These are phyloP conservation scores for Beta macrorhiza DNA, from an alignment of 179 eudicot species.

Conservation along the genomic window DNA sequence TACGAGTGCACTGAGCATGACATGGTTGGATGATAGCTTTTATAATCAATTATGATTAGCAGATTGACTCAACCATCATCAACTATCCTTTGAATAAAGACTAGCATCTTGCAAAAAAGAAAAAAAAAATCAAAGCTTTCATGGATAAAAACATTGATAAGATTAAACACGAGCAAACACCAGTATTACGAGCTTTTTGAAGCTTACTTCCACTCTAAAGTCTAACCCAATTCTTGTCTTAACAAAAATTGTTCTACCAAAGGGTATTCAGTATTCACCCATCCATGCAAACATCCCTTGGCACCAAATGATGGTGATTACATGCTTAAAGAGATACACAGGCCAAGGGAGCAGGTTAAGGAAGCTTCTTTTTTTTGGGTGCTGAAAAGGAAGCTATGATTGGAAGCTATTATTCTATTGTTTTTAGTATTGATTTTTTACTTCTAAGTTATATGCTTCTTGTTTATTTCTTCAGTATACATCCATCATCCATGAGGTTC, in stretches of 20 bases:
- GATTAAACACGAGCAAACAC: neutral
- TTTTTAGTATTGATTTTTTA: neutral
- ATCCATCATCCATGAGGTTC: neutral
- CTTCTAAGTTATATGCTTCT: neutral
- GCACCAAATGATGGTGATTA: neutral
- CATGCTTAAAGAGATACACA: neutral
- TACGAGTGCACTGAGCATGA: too few relatives aligned
- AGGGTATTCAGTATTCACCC: neutral
- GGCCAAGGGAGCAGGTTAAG: too few relatives aligned
- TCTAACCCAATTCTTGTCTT: neutral
- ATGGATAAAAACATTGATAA: neutral
- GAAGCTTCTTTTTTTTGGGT: neutral
- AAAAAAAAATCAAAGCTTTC: too few relatives aligned
- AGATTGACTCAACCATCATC: too few relatives aligned
- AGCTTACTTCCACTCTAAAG: too few relatives aligned
- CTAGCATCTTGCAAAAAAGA: too few relatives aligned
- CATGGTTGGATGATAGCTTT: too few relatives aligned
- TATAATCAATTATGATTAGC: too few relatives aligned
- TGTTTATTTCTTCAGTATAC: neutral
- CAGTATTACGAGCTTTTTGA: neutral
- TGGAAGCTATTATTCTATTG: neutral
- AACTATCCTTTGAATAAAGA: too few relatives aligned
- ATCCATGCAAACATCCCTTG: neutral
- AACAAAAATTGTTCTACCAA: neutral
- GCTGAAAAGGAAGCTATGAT: neutral